A percentile compares a stretch with the other conserved stretches of the same genome.
Evolutionary conservation across 192 early-diverging fungal genomes (phyloP).

Genomic region (Umbelopsis ramanniana): DNA sequence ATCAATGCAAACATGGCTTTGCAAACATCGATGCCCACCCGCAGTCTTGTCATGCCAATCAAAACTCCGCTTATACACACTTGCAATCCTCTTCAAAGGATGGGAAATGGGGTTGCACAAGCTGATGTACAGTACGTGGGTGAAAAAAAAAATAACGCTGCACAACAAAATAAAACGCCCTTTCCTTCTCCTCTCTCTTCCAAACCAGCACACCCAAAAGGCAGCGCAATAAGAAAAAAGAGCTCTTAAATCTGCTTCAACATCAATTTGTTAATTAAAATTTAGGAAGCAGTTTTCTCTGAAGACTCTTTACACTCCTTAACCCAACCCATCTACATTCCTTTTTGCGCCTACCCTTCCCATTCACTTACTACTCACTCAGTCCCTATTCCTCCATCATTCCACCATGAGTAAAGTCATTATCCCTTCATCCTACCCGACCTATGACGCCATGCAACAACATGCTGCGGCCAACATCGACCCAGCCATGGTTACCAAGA

Average conservation of each 20-base stretch:
- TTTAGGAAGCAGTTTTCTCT: constrained; percentile 5
- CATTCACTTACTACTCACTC: constrained; percentile 4
- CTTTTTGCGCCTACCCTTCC: constrained; percentile 2
- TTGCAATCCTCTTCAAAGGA: no score
- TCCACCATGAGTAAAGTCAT: constrained; percentile 18
- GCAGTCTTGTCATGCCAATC: no score
- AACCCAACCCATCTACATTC: constrained; percentile 10
- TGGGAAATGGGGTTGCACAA: not conserved
- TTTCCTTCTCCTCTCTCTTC: not conserved
- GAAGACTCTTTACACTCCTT: constrained; percentile 10
- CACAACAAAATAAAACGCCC: not conserved
- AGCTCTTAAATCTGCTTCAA: not conserved
- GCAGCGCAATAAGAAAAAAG: not conserved
- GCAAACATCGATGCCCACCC: no score
- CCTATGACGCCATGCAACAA: constrained; percentile 15
- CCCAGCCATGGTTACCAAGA: constrained; percentile 15
- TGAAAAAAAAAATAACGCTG: constrained; percentile 1
- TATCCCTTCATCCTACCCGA: constrained; percentile 23
- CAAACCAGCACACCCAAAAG: not conserved
- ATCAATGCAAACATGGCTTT: no score
- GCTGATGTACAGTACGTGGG: constrained; percentile 5
- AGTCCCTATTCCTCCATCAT: not conserved
- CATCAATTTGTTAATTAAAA: not conserved
- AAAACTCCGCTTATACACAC: not conserved
- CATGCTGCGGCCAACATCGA: constrained; percentile 13